Percentiles rank a stretch among this genome's conserved stretches.
phyloP scores from a whole-genome alignment of 257 asterid species.

The Solanum pennellii region DNA sequence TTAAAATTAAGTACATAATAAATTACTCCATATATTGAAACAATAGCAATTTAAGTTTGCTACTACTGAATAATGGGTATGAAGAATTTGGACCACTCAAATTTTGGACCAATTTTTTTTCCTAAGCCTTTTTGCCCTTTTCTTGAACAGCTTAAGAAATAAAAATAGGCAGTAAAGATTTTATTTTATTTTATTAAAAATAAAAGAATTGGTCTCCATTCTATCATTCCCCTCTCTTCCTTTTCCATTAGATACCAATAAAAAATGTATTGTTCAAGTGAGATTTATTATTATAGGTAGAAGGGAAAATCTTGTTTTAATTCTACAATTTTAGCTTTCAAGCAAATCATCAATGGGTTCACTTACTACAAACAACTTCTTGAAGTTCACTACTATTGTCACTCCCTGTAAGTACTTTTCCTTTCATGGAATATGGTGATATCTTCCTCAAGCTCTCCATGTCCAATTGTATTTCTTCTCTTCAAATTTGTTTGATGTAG shows the following conservation, averaged over 20 bases:
- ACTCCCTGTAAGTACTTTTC: background rate
- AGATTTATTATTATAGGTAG: background rate
- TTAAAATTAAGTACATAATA: background rate
- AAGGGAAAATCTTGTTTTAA: background rate
- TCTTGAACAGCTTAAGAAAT: background rate
- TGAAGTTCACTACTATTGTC: background rate
- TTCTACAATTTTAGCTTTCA: background rate
- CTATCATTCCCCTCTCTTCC: background rate
- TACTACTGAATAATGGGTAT: background rate
- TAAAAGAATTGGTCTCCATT: background rate
- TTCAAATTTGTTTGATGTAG: no score
- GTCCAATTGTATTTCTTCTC: background rate
- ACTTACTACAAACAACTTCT: background rate
- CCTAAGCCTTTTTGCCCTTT: background rate
- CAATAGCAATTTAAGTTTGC: background rate
- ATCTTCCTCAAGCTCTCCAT: background rate
- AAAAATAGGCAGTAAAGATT: background rate
- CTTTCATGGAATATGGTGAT: background rate
- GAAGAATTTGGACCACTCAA: background rate
- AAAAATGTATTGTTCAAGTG: background rate
- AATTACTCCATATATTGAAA: background rate
- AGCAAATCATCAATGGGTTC: background rate
- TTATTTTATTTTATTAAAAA: background rate
- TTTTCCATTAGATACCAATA: background rate
- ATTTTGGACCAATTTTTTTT: background rate